Base-by-base conservation (phyloP, 345 rosid species). In the Brassica juncea region DNA sequence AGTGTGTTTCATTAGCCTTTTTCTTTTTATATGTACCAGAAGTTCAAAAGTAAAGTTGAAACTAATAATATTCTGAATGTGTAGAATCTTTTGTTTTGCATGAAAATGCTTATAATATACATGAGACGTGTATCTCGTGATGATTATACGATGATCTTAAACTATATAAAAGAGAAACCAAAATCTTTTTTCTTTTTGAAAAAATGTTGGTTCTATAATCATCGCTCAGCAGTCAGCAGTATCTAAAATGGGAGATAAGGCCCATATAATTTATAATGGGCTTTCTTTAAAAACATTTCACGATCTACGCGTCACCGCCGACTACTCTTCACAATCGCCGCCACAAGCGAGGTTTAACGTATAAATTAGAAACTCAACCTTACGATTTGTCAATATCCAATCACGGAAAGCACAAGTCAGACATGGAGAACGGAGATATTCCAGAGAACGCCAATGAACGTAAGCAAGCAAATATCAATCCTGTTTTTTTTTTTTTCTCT, bases 371-470 rank as follows among this genome's bases (percentile, higher is more conserved):
- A 74, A 23, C 4, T 10, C 5, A 14, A 49, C 23, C 35, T 31
- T 30, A 19, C 5, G 10, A 49, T 25, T 44, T 37, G 10, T 16
- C 61, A 34, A 42, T 12, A 4, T 14, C 42, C 44, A 67, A 37
- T 37, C 35, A 8, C n/a, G 14, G 66, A 52, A 31, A 34, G 7
- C 75, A 10, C 23, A 72, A 71, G 35, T 71, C 72, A 66, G 44
- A 4, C 68, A 80, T 80, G 83, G 77, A 80, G 69, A 75, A 75
- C 68, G 80, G 76, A 75, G 76, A 75, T 1, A 75, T 80, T 32
- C 83, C 83, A 0, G 80, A 80, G 58, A 58, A 80, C 76, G 83
- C 83, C 25, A 80, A 80, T 65, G 83, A 80, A 16, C 79, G 82
- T 80, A 19, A 19, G 19, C 19, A 73, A 61, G 71, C 0, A 27